Percentiles rank a stretch among this genome's conserved stretches.
Conservation (phyloP, 202 grass and related monocot genomes). For the Digitaria exilis region DNA sequence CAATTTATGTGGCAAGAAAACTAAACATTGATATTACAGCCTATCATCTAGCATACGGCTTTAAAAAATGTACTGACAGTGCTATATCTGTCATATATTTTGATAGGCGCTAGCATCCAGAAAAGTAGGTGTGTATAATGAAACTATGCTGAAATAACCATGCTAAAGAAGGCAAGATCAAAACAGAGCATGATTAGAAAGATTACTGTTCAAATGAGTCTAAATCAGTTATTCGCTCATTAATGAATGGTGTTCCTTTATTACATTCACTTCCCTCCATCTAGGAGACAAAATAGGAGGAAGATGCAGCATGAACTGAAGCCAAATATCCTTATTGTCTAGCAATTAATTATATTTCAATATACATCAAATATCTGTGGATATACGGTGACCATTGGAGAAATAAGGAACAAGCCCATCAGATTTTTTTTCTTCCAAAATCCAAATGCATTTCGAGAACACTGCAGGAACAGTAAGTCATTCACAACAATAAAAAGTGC, state of each 20-base stretch:
- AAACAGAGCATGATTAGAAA: slow-evolving; percentile 13
- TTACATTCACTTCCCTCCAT: not conserved
- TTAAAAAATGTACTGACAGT: slow-evolving; percentile 15
- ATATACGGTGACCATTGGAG: slow-evolving; percentile 9
- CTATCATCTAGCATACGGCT: not conserved
- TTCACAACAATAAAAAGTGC: not conserved
- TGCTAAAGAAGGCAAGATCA: slow-evolving; percentile 9
- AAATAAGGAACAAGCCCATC: slow-evolving; percentile 23
- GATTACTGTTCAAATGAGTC: not conserved
- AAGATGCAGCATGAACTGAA: not conserved
- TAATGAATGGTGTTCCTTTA: slow-evolving; percentile 14
- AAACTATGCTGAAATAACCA: slow-evolving; percentile 8
- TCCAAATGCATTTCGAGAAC: slow-evolving; percentile 14
- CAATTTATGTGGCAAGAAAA: not conserved
- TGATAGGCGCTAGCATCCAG: not conserved
- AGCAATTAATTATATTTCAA: slow-evolving; percentile 14
- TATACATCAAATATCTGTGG: slow-evolving; percentile 17
- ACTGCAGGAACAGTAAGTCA: not conserved
- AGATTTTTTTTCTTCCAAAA: not conserved
- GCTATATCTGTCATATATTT: not conserved
- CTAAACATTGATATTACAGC: not conserved
- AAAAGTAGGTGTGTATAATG: slow-evolving; percentile 13
- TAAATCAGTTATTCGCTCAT: not conserved
- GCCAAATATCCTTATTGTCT: not conserved
- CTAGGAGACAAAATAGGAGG: not conserved